Base-by-base conservation (phyloP, 192 early-diverging fungal genomes). In the Rhizophlyctis rosea region DNA sequence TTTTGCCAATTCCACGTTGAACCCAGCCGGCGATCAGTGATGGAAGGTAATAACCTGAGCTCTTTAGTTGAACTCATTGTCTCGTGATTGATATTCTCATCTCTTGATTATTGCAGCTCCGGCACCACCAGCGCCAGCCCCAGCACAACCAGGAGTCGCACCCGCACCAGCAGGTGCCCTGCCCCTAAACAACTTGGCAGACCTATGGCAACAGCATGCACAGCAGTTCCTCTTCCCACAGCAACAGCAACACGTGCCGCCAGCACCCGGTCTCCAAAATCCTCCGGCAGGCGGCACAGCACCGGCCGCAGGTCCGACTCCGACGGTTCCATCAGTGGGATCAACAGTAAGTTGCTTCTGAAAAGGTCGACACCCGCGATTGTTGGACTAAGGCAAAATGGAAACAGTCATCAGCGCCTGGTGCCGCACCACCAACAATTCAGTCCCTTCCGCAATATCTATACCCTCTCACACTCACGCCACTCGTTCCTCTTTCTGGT, bases 11-110 rank as follows among this genome's bases (percentile, higher is more conserved):
- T n/a, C n/a, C n/a, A n/a, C n/a, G n/a, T n/a, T n/a, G n/a, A n/a
- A n/a, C n/a, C 13, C 53, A 73, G 70, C 59, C 73, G 73, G n/a
- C 51, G 75, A 16, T 72, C 67, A 9, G 78, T 80, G 4, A 54
- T 80, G 29, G 68, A 68, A 28, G n/a, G n/a, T n/a, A n/a, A n/a
- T 25, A 67, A 60, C 64, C 54, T 65, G 53, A 58, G 64, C 44
- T 2, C 1, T 35, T 54, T 21, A n/a, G 53, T 21, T 29, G 4
- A 56, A n/a, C 13, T 1, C 5, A 7, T 3, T 21, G 33, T 30
- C 9, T 16, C 52, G 28, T 25, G 1, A 21, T 21, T 54, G 1
- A 21, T 14, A 27, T 2, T 1, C 27, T 54, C 0, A 21, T 54
- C 24, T 14, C 52, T 14, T 2, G 21, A 14, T 54, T 54, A 16